Evolutionary conservation across 495 filamentous ascomycete genomes (phyloP).

Genomic region (Penicillium arizonense): DNA sequence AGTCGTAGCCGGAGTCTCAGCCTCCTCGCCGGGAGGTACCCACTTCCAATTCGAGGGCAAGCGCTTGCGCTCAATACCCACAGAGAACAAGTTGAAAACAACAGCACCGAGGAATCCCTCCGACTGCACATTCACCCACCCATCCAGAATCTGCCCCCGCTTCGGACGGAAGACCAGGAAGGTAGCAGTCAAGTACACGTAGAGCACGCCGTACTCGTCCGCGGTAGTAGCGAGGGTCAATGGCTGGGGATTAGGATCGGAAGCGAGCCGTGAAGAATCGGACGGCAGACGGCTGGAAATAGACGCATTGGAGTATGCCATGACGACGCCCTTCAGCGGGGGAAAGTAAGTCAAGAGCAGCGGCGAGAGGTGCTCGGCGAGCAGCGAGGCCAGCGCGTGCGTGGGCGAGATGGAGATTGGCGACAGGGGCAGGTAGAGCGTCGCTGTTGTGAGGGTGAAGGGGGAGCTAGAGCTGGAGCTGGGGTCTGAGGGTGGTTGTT

Average conservation of each 20-base stretch:
- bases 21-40: constrained; percentile 44
- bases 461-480: constrained; percentile 40
- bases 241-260: constrained; percentile 35
- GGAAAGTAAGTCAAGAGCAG: constrained; percentile 74
- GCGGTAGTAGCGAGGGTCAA: constrained; percentile 53
- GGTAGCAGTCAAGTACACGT: constrained; percentile 70
- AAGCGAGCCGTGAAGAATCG: constrained; percentile 22
- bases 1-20: constrained; percentile 22
- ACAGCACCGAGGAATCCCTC: constrained; percentile 69
- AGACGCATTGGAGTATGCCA: constrained; percentile 64
- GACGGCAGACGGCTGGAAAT: constrained; percentile 40
- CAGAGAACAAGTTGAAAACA: constrained; percentile 74
- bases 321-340: constrained; percentile 65
- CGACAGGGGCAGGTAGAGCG: constrained; percentile 68
- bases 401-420: constrained; percentile 64
- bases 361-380: constrained; percentile 74
- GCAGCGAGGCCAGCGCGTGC: constrained; percentile 61
- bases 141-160: constrained; percentile 58
- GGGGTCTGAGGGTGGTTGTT: constrained; percentile 1
- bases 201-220: constrained; percentile 67
- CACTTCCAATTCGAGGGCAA: constrained; percentile 69
- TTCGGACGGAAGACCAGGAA: constrained; percentile 68
- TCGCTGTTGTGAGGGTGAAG: constrained; percentile 60
- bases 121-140: constrained; percentile 70
- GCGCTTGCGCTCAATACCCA: constrained; percentile 62